Evolutionary conservation across 1,284 basidiomycete genomes (phyloP), one percentile per base, ranked within the genome.

Genomic region (Polyporus tsugae): DNA sequence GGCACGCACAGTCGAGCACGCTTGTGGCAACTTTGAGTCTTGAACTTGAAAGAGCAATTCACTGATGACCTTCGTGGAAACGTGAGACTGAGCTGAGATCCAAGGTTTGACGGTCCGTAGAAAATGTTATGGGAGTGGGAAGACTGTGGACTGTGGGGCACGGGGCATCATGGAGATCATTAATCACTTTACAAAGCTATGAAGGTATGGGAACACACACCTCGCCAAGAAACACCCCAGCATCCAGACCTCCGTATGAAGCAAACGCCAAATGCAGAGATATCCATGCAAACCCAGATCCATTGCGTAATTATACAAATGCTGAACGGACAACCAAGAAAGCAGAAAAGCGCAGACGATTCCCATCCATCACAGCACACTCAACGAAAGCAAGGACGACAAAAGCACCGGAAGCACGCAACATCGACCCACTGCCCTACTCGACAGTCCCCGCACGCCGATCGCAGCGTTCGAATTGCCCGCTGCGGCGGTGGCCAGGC

Each of bases 331-430:
- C 5, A 55, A 55, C 52, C 52, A 55, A 55, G 29, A 22, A 55
- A 55, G 52, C 29, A 35, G 52, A 52, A 5, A 55, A 35, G 35
- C 17, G 25, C 22, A 55, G 13, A 33, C 52, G 25, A 36, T 57
- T 42, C 44, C 17, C 19, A 22, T 25, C 46, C 46, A 52, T 52
- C 52, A 66, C 29, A 66, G 60, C 60, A 53, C 11, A 52, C 29
- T 53, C 46, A 62, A 60, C 59, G 64, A 65, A 17, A 59, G 60
- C 59, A 61, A 41, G 52, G 49, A 15, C 41, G 60, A 60, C 49
- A 29, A 52, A 25, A 52, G 49, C 49, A 52, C 49, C 49, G 58
- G 33, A 39, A 59, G 53, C 52, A 49, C 42, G 22, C 15, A 42
- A 42, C 41, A 42, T 39, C 42, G 36, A 57, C 35, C 52, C 41